These are phyloP conservation scores for Lactuca saligna DNA, from an alignment of 129 eudicot species.

Conservation along the genomic window DNA sequence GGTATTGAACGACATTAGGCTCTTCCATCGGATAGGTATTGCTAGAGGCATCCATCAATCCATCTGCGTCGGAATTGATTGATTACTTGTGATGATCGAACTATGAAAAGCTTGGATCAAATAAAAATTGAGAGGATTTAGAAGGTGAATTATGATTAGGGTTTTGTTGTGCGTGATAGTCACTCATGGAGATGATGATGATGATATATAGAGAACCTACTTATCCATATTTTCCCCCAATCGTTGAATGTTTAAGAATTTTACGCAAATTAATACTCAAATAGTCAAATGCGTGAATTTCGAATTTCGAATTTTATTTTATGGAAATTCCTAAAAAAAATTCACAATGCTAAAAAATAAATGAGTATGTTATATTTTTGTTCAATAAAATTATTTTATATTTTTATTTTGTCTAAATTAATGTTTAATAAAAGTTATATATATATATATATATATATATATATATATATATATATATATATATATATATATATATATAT, in stretches of 20 bases:
- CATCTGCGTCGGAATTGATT: background rate
- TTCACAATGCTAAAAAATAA: too few species aligned
- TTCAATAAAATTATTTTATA: too few species aligned
- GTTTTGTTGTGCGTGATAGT: conserved; percentile 33
- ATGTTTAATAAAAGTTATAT: too few species aligned
- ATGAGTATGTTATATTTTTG: too few species aligned
- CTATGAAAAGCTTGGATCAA: background rate
- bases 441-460: too few species aligned
- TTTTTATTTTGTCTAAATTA: too few species aligned
- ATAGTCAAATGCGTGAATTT: background rate
- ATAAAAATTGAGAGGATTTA: background rate
- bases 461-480: too few species aligned
- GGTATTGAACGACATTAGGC: conserved; percentile 38
- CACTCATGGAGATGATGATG: conserved; percentile 17
- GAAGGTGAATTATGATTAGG: conserved; percentile 17
- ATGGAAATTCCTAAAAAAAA: too few species aligned
- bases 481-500: too few species aligned
- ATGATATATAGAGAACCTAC: conserved; percentile 16
- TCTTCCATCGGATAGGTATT: conserved; percentile 19
- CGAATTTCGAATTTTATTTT: background rate
- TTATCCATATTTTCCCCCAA: conserved; percentile 6
- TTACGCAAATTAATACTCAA: background rate
- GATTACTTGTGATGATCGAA: conserved; percentile 18
- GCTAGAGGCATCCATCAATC: conserved; percentile 18
- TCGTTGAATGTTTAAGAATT: background rate